Conservation (phyloP, 164 flowering plant genomes). For the Cinnamomum chago region DNA sequence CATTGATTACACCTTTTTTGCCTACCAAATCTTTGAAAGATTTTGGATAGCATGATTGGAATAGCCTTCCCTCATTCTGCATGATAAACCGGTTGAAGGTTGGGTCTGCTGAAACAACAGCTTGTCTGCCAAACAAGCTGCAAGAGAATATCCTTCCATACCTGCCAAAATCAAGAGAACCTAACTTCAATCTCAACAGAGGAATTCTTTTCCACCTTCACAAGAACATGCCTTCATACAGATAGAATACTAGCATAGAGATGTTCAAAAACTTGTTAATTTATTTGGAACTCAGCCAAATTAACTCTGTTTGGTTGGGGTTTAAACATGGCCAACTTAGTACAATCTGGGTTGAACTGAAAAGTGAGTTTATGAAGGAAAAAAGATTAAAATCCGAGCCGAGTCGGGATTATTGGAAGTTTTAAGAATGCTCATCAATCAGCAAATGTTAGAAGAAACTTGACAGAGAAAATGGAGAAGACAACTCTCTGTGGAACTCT, state of each 20-base stretch:
- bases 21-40: conserved; percentile 87
- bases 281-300: neutral
- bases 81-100: conserved; percentile 63
- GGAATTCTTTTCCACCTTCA: neutral
- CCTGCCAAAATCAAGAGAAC: conserved; percentile 27
- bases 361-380: no score
- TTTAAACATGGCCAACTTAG: no score
- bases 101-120: conserved; percentile 83
- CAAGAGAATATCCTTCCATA: conserved; percentile 80
- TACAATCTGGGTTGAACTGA: no score
- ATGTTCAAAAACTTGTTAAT: neutral
- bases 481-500: no score
- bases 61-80: conserved; percentile 82
- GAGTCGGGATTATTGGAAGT: no score
- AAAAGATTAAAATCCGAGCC: no score
- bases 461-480: no score
- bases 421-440: no score
- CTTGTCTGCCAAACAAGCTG: conserved; percentile 60
- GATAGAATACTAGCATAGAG: neutral
- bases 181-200: neutral
- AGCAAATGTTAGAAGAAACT: no score
- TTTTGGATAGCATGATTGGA: conserved; percentile 81
- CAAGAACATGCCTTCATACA: neutral
- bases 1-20: conserved; percentile 73
- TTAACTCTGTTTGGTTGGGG: neutral